Evolutionary conservation across 805 yeast genomes (phyloP), one percentile per base, ranked within the genome.

Genomic region (Maudiozyma bulderi): DNA sequence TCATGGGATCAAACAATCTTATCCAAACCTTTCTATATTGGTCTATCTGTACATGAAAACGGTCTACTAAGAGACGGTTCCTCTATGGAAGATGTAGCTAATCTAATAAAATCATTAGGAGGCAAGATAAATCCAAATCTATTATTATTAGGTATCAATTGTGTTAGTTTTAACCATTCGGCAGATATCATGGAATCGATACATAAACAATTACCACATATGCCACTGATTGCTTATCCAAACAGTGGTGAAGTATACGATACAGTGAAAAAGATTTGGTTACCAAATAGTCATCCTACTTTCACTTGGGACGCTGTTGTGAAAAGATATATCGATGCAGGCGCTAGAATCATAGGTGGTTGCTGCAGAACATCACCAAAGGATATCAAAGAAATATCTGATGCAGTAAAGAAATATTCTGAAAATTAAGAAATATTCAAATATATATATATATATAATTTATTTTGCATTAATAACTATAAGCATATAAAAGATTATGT

Each of bases 241-340:
- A 86, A 86, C 64, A 78, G 86, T 43, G 93, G 93, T 1, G 88
- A 82, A 58, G 61, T 70, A 8, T 83, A 81, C 59, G 80, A 81
- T 55, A 76, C 74, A 33, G 54, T 56, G 7, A 68, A 68, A 9
- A 72, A 75, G 50, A 56, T 50, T 7, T 78, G 82, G 81, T 44
- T 63, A 57, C 49, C 51, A 20, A 51, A 60, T 32, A 47, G 51
- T n/a, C 52, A 57, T 6, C 54, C 58, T 3, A 59, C 53, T 29
- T 52, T 50, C 8, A 52, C 62, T 2, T 74, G 84, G 76, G 64
- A 59, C 2, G 54, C 61, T 4, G 65, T 68, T 28, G 73, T 73
- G 2, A 48, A 57, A 31, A 58, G 62, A 15, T 77, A 83, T 77
- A 52, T 67, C 20, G 46, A 53, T 3, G 58, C 60, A 7, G 72